A percentile compares a stretch with the other conserved stretches of the same genome.
Evolutionary conservation across 371 early-diverging fungal species (phyloP).

Genomic region (Chytridiales sp.): DNA sequence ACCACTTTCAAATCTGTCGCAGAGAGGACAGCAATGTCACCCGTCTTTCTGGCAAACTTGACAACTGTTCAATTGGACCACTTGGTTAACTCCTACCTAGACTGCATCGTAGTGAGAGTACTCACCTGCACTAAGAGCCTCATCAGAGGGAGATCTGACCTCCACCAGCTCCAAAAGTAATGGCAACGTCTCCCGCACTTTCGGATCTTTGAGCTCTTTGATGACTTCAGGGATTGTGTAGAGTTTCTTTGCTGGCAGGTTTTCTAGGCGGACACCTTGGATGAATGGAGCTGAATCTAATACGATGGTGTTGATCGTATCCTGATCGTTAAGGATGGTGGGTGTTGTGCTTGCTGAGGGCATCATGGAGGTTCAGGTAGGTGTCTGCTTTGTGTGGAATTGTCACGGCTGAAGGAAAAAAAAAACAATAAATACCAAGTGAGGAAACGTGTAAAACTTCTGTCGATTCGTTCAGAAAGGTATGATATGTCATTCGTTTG

Average conservation of each 20-base stretch:
- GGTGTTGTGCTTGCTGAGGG: background rate
- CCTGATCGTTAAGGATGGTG: background rate
- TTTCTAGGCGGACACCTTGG: conserved; percentile 10
- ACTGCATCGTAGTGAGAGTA: background rate
- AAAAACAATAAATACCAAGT: conserved; percentile 8
- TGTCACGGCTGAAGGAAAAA: background rate
- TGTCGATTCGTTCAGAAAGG: no score
- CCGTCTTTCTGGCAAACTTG: conserved; percentile 87
- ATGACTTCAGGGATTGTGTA: conserved; percentile 88
- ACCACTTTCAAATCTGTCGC: conserved; percentile 85
- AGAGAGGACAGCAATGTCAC: conserved; percentile 83
- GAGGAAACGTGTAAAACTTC: no score
- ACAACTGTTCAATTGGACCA: conserved; percentile 47
- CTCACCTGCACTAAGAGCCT: conserved; percentile 72
- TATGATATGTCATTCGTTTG: no score
- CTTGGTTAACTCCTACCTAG: background rate
- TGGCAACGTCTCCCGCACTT: conserved; percentile 66
- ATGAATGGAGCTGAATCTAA: conserved; percentile 18
- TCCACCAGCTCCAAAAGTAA: conserved; percentile 41
- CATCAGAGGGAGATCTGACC: conserved; percentile 65
- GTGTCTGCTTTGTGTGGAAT: background rate
- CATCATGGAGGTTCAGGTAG: background rate
- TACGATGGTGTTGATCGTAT: conserved; percentile 1
- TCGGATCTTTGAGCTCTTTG: conserved; percentile 77
- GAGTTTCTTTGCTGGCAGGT: conserved; percentile 67